Conservation (phyloP, 371 early-diverging fungal genomes). For the Fennellomyces sp. region DNA sequence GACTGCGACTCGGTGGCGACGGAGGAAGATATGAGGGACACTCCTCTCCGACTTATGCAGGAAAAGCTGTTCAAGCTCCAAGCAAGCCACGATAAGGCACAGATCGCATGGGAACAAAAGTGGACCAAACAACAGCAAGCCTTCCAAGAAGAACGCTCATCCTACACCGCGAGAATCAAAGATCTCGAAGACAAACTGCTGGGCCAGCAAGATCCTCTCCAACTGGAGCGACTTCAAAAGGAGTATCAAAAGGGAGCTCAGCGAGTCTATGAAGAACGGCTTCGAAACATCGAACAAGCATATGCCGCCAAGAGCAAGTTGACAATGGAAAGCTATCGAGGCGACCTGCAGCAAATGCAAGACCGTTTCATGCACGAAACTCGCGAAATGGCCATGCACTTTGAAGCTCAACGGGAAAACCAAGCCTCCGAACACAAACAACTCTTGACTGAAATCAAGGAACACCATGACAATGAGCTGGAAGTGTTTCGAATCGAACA, state of each 20-base stretch:
- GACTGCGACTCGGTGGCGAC: background rate
- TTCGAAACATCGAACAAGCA: background rate
- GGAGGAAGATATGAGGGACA: background rate
- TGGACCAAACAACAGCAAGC: background rate
- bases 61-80: background rate
- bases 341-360: conserved; percentile 12
- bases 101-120: background rate
- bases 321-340: conserved; percentile 2
- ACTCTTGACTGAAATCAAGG: conserved; percentile 23
- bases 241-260: conserved; percentile 6
- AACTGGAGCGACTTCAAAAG: background rate
- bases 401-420: conserved; percentile 31
- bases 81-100: background rate
- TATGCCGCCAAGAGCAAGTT: background rate
- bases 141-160: background rate
- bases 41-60: background rate
- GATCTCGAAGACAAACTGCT: background rate
- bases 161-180: background rate
- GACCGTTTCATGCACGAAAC: conserved; percentile 26
- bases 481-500: conserved; percentile 33
- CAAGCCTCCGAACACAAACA: conserved; percentile 31
- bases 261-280: conserved; percentile 1
- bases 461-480: conserved; percentile 30
- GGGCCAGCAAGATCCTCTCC: background rate
- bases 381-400: conserved; percentile 24